phyloP scores from a whole-genome alignment of 495 filamentous ascomycete genomes.

The Tuber aestivum region DNA sequence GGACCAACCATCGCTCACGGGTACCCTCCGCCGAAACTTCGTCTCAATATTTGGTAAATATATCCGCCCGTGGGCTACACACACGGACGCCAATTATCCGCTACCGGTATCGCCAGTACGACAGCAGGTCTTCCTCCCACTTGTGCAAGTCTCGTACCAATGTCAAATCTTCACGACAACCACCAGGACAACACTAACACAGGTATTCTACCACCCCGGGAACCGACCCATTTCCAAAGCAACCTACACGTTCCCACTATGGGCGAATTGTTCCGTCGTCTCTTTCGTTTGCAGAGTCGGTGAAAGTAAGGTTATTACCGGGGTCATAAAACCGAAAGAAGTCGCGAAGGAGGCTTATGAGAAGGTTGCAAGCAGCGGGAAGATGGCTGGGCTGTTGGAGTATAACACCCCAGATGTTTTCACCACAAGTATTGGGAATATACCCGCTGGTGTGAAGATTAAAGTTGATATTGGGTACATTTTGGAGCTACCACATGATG shows the following conservation, averaged over 20 bases:
- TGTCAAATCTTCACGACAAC: conserved; percentile 53
- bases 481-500: conserved; percentile 60
- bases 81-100: not conserved
- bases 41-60: no score
- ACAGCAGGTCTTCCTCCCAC: conserved; percentile 49
- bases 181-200: conserved; percentile 55
- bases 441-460: conserved; percentile 52
- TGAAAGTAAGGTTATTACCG: conserved; percentile 47
- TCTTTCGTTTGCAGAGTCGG: conserved; percentile 56
- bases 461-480: conserved; percentile 57
- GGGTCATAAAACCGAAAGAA: conserved; percentile 57
- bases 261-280: conserved; percentile 59
- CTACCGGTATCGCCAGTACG: not conserved
- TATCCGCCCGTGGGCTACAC: not conserved
- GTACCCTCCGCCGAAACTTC: no score
- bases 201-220: conserved; percentile 56
- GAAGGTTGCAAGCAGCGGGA: conserved; percentile 51
- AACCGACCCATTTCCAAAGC: conserved; percentile 48
- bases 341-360: conserved; percentile 53
- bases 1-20: not conserved
- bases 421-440: conserved; percentile 58
- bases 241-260: conserved; percentile 61
- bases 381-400: conserved; percentile 58
- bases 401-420: conserved; percentile 59
- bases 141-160: conserved; percentile 50